Percentiles rank a stretch among this genome's conserved stretches.
Conservation (phyloP, 345 rosid species). For the Acer saccharum region DNA sequence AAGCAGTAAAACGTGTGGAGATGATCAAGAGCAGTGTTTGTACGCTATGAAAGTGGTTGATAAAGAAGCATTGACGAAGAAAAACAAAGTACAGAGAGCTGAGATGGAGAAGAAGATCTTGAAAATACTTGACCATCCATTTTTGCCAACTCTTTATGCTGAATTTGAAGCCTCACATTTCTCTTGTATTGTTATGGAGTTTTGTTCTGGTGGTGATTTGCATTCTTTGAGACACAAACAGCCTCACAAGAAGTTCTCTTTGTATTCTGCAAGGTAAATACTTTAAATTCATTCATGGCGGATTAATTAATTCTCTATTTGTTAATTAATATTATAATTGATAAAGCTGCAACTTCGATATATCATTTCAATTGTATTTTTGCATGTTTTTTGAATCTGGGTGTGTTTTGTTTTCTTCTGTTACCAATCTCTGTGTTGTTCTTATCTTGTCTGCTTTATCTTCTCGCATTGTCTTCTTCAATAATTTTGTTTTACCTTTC, state of each 20-base stretch:
- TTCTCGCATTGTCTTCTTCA: constrained; percentile 21
- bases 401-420: constrained; percentile 46
- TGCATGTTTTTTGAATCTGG: constrained; percentile 40
- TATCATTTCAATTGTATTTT: constrained; percentile 14
- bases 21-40: constrained; percentile 26
- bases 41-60: constrained; percentile 97
- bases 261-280: constrained; percentile 70
- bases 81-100: constrained; percentile 78
- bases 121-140: constrained; percentile 92
- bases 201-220: constrained; percentile 90
- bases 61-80: constrained; percentile 60
- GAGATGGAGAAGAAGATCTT: constrained; percentile 82
- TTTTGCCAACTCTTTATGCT: constrained; percentile 83
- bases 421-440: constrained; percentile 33
- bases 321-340: not conserved
- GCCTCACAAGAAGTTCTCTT: constrained; percentile 60
- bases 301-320: not conserved
- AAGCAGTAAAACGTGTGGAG: not conserved
- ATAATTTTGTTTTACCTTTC: not conserved
- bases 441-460: constrained; percentile 43
- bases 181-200: constrained; percentile 95
- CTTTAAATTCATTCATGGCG: too few species aligned
- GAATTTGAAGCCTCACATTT: constrained; percentile 87
- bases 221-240: constrained; percentile 77
- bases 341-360: constrained; percentile 23